These are phyloP conservation scores for Coriaria nepalensis DNA, from an alignment of 306 rosid genomes.

Conservation along the genomic window DNA sequence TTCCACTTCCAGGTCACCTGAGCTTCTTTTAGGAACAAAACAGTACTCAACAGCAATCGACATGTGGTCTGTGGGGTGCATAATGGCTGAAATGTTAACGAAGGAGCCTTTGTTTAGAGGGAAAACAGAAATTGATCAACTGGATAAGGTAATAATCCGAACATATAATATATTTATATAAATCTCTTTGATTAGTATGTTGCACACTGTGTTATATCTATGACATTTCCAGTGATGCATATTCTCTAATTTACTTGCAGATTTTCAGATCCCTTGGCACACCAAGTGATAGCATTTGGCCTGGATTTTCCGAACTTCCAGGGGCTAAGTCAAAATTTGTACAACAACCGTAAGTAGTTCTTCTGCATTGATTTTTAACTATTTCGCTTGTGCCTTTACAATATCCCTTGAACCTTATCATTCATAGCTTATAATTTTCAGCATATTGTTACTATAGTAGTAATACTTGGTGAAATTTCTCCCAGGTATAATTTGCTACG, in stretches of 20 bases:
- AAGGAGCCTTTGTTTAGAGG: slow-evolving; percentile 77
- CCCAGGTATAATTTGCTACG: slow-evolving; percentile 56
- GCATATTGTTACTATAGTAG: slow-evolving; percentile 11
- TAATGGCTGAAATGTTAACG: slow-evolving; percentile 78
- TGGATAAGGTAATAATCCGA: slow-evolving; percentile 42
- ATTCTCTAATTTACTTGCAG: slow-evolving; percentile 27
- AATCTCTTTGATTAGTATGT: neutral
- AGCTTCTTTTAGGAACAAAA: slow-evolving; percentile 54
- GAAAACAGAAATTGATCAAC: slow-evolving; percentile 71
- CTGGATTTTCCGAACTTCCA: slow-evolving; percentile 63
- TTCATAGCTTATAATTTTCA: slow-evolving; percentile 24
- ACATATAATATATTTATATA: too few species aligned
- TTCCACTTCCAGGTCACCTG: slow-evolving; percentile 50
- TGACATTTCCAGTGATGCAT: slow-evolving; percentile 8
- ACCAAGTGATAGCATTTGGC: slow-evolving; percentile 73
- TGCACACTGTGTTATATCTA: neutral
- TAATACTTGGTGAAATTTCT: slow-evolving; percentile 26
- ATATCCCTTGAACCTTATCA: slow-evolving; percentile 55
- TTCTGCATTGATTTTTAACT: neutral
- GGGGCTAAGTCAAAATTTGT: slow-evolving; percentile 53
- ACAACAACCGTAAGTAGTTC: slow-evolving; percentile 53
- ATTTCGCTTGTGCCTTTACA: slow-evolving; percentile 80
- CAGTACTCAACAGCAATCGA: slow-evolving; percentile 92
- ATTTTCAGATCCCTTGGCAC: slow-evolving; percentile 67
- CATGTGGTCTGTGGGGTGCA: slow-evolving; percentile 96